Evolutionary conservation across 2,329 filamentous ascomycete species (phyloP).

Genomic region (Paraphoma sp.): DNA sequence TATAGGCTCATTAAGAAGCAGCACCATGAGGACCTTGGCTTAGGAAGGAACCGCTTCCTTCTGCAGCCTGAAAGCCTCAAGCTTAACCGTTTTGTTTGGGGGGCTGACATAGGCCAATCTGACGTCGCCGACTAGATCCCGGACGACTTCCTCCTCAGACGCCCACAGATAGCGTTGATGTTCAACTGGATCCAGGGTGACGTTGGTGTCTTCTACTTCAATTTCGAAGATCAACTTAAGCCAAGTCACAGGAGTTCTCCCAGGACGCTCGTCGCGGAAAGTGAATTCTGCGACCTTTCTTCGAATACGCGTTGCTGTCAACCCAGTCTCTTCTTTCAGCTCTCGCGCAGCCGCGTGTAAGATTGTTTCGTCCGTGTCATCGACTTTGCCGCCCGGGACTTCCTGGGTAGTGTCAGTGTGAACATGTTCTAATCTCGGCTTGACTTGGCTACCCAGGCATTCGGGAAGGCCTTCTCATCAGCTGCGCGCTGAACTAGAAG

Average conservation of each 20-base stretch:
- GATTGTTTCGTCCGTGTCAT: constrained; percentile 55
- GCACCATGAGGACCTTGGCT: not conserved
- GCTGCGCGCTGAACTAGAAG: constrained; percentile 46
- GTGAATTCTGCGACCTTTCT: constrained; percentile 50
- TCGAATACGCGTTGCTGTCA: constrained; percentile 53
- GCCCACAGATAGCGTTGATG: constrained; percentile 51
- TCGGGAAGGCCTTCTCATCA: constrained; percentile 43
- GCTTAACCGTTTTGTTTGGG: constrained; percentile 40
- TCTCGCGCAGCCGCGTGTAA: constrained; percentile 59
- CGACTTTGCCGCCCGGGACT: constrained; percentile 58
- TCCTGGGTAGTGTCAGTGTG: constrained; percentile 48
- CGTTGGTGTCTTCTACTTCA: constrained; percentile 33
- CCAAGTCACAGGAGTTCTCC: constrained; percentile 32
- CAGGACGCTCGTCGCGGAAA: constrained; percentile 24
- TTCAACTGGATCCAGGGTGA: constrained; percentile 49
- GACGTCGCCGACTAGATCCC: constrained; percentile 33
- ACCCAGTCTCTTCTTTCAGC: constrained; percentile 59
- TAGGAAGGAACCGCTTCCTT: constrained; percentile 9
- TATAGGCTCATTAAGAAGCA: too few species aligned
- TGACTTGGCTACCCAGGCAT: constrained; percentile 36
- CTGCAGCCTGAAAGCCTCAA: constrained; percentile 42
- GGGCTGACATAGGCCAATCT: constrained; percentile 39
- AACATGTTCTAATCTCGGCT: not conserved
- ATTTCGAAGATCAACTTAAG: constrained; percentile 47
- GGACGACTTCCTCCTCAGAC: constrained; percentile 48